Base-by-base conservation (phyloP, 169 alveolate species). In the Babesia ovis region DNA sequence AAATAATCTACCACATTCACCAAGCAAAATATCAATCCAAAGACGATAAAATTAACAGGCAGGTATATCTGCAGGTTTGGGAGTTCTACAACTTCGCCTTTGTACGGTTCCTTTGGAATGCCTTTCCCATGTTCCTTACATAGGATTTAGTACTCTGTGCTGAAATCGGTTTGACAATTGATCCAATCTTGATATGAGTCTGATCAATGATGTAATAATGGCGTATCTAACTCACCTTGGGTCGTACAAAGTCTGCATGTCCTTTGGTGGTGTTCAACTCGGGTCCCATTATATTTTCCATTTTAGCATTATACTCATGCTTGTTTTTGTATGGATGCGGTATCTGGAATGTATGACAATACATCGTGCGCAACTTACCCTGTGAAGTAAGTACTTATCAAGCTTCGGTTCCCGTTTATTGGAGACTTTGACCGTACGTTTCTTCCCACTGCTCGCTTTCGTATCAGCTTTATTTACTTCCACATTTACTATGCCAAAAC, bases 221-320 rank as follows among this genome's bases (percentile, higher is more conserved):
- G 25, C 11, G 53, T 41, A 32, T 8, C n/a, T 8, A 53, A 69
- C 75, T 58, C 37, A 93, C 93, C 68, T 93, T 94, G 42, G 97
- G 97, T 76, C 92, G 94, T 11, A 92, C 79, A 25, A 90, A 60
- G 48, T 85, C 71, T 35, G 92, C 82, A 53, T 91, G 94, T 62
- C 79, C 77, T 39, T 88, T 79, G 16, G 85, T 51, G 22, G 96
- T 93, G 76, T 93, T 93, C 97, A 96, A 93, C 54, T 87, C 93
- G 0, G 90, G 90, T 0, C 93, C 93, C 20, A 91, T 42, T 8
- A 91, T 81, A 12, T 39, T 72, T n/a, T 37, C 89, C 89, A 81
- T 71, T 46, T 71, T 81, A 35, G 76, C 43, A 35, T 81, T 81
- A 54, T 64, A 81, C n/a, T 70, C 85, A 32, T 81, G 61, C 14